Evolutionary conservation across 2,329 filamentous ascomycete species (phyloP), one percentile per base, ranked within the genome.

Genomic region (Metarhizium album): DNA sequence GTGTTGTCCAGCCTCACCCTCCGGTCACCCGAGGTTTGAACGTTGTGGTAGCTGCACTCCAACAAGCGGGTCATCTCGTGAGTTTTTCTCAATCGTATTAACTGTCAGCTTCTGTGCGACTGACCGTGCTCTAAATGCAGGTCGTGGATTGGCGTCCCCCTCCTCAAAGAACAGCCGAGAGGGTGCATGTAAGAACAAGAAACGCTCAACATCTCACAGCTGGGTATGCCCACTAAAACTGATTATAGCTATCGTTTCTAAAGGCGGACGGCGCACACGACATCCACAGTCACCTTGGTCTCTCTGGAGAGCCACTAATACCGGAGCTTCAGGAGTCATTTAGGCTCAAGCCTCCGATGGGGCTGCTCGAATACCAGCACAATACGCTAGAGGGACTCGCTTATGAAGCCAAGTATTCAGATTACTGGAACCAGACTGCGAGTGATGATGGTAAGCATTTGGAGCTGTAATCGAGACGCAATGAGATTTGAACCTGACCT

Each of bases 391-490:
- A 65, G 16, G 79, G 79, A 52, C 69, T 80, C 1, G 68, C 75
- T 24, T 77, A 73, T 47, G 77, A 82, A 57, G 76, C 76, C 52
- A 64, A 70, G 18, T 84, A 84, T 55, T 72, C 80, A 62, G 79
- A 84, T 48, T 84, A 82, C 58, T 83, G 79, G 80, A 82, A 82
- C 54, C 72, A 68, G 14, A 82, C 78, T 0, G 67, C 64, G 0
- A 62, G 68, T 3, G 45, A 68, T n/a, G 79, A 76, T 0, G 73
- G 71, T 24, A 77, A 66, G 2, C 65, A 51, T 3, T 2, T 16
- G 9, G 4, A 11, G 2, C 0, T 1, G 37, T 55, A 57, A 20
- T n/a, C n/a, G 5, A 40, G 37, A 40, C 13, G 37, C n/a, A 20
- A 22, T 40, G 16, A 22, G 7, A 20, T 8, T 22, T 40, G 13